Evolutionary conservation across 805 yeast genomes (phyloP).

Genomic region (Kodamaea leandrae): DNA sequence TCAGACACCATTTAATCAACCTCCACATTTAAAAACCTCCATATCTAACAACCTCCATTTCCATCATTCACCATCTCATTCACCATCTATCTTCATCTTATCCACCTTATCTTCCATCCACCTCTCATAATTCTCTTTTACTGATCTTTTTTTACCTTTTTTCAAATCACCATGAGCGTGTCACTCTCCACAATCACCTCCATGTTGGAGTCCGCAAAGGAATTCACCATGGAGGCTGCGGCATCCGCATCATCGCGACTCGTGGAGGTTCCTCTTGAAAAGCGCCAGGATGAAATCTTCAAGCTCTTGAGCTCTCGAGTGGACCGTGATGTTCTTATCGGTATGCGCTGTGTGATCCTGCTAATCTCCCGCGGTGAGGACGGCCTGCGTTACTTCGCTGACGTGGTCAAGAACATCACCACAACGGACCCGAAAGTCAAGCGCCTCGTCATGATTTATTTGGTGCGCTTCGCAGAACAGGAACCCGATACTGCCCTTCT

Average conservation of each 20-base stretch:
- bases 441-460: slow-evolving; percentile 71
- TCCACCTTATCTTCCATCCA: too few species aligned
- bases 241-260: slow-evolving; percentile 68
- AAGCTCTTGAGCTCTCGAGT: slow-evolving; percentile 64
- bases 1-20: too few species aligned
- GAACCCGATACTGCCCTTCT: slow-evolving; percentile 89
- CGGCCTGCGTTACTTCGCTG: slow-evolving; percentile 60
- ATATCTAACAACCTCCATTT: too few species aligned
- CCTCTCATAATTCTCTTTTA: too few species aligned
- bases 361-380: slow-evolving; percentile 40
- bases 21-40: too few species aligned
- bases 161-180: slow-evolving; percentile 29
- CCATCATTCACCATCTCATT: too few species aligned
- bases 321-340: slow-evolving; percentile 49
- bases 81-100: too few species aligned
- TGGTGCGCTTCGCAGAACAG: slow-evolving; percentile 71
- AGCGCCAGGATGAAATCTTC: slow-evolving; percentile 64
- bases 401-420: slow-evolving; percentile 84
- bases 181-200: slow-evolving; percentile 63
- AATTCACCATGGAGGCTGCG: slow-evolving; percentile 78
- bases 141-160: neutral
- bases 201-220: slow-evolving; percentile 76
- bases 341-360: slow-evolving; percentile 43
- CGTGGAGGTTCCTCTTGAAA: slow-evolving; percentile 58
- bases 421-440: slow-evolving; percentile 59